Percentiles rank a stretch among this genome's conserved stretches.
phyloP scores from a whole-genome alignment of 345 rosid genomes.

The Pistacia integerrima region DNA sequence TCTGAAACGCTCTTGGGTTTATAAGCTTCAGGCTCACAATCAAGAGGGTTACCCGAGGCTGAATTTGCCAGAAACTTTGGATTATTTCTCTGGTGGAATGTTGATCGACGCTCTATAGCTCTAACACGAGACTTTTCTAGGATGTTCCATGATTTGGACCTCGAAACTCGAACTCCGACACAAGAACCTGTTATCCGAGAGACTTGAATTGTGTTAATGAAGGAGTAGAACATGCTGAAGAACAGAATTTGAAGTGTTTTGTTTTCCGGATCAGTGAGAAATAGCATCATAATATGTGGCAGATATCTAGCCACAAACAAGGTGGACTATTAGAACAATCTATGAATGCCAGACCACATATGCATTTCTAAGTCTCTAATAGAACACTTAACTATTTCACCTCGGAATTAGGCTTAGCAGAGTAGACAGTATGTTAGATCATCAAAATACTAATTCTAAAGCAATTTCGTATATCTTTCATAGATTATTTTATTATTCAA shows the following conservation, averaged over 20 bases:
- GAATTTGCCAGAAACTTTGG: conserved; percentile 50
- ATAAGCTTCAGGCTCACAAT: conserved; percentile 52
- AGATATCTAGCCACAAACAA: background rate
- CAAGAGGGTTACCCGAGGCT: conserved; percentile 57
- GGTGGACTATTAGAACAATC: background rate
- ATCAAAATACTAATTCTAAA: background rate
- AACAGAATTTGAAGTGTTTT: background rate
- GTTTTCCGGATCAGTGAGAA: background rate
- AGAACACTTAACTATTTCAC: background rate
- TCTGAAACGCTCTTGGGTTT: conserved; percentile 35
- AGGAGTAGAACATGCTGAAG: background rate
- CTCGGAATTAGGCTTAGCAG: background rate
- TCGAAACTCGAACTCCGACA: conserved; percentile 35
- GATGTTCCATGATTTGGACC: conserved; percentile 38
- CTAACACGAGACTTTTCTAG: conserved; percentile 30
- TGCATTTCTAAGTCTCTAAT: background rate
- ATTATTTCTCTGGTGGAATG: conserved; percentile 24
- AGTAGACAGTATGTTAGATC: background rate
- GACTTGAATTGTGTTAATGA: background rate
- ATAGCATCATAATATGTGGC: background rate
- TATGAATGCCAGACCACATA: background rate
- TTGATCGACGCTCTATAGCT: conserved; percentile 23
- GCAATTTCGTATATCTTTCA: background rate
- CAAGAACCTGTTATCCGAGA: conserved; percentile 23
- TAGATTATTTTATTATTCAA: background rate